Evolutionary conservation across 1,284 basidiomycete genomes (phyloP).

Genomic region (Xerocomus minutiporus): DNA sequence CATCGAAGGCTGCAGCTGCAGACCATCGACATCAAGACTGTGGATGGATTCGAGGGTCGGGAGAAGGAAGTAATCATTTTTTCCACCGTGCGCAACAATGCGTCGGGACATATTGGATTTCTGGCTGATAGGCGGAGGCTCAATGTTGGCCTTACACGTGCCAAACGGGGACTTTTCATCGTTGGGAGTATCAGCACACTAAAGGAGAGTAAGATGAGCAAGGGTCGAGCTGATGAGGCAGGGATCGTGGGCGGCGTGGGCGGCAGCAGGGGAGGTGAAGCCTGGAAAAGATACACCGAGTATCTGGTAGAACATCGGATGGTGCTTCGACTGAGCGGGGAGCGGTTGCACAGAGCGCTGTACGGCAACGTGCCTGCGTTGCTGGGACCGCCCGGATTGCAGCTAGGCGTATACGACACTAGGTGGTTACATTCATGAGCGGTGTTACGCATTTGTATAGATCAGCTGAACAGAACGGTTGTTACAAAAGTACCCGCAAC

Average conservation of each 20-base stretch:
- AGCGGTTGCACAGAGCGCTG: constrained; percentile 41
- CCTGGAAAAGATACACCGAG: constrained; percentile 58
- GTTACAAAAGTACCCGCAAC: constrained; percentile 6
- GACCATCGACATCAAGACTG: constrained; percentile 79
- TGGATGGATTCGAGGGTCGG: constrained; percentile 91
- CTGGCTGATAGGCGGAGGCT: constrained; percentile 83
- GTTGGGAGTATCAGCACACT: constrained; percentile 76
- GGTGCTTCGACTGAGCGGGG: constrained; percentile 48
- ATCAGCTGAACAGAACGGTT: neutral
- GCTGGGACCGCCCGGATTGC: constrained; percentile 8
- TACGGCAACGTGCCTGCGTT: constrained; percentile 40
- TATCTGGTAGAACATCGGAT: constrained; percentile 49
- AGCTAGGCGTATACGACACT: constrained; percentile 1
- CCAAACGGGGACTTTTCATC: constrained; percentile 78
- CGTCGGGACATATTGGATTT: constrained; percentile 75
- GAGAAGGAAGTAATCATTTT: constrained; percentile 92
- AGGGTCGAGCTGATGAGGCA: constrained; percentile 14
- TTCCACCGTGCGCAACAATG: constrained; percentile 83
- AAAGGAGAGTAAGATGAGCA: constrained; percentile 39
- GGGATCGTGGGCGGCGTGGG: constrained; percentile 10
- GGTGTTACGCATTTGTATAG: neutral
- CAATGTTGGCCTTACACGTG: constrained; percentile 86
- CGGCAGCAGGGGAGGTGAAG: constrained; percentile 47
- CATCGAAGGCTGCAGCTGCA: constrained; percentile 60
- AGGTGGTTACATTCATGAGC: constrained; percentile 18